phyloP scores from a whole-genome alignment of 257 asterid species.

The Phtheirospermum japonicum region DNA sequence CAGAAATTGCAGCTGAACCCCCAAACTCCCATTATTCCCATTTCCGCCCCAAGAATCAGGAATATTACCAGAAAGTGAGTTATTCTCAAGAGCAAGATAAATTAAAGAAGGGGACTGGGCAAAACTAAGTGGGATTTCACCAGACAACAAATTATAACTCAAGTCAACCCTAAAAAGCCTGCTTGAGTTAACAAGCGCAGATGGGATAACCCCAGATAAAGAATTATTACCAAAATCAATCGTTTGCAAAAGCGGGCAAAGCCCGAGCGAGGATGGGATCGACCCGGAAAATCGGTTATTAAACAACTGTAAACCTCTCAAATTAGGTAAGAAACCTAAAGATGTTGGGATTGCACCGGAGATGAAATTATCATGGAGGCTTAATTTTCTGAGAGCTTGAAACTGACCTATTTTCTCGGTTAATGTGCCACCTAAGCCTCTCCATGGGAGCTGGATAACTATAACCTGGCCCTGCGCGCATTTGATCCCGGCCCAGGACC shows the following conservation, averaged over 20 bases:
- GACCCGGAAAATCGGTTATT: conserved; percentile 78
- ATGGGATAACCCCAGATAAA: conserved; percentile 59
- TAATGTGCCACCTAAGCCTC: conserved; percentile 69
- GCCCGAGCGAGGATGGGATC: conserved; percentile 72
- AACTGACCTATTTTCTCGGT: conserved; percentile 76
- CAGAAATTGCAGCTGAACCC: not conserved
- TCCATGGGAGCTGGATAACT: conserved; percentile 95
- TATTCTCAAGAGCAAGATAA: conserved; percentile 55
- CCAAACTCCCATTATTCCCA: conserved; percentile 32
- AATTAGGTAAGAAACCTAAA: conserved; percentile 66
- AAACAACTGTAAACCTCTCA: conserved; percentile 84
- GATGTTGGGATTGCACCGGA: conserved; percentile 74
- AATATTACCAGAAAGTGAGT: conserved; percentile 62
- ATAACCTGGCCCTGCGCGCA: conserved; percentile 94
- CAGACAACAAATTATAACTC: conserved; percentile 70
- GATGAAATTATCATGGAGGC: conserved; percentile 85
- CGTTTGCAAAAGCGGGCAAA: conserved; percentile 69
- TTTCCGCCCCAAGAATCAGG: conserved; percentile 62
- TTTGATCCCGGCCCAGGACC: conserved; percentile 83
- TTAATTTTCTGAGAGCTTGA: conserved; percentile 78
- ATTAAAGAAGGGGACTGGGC: conserved; percentile 51
- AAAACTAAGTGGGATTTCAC: conserved; percentile 59
- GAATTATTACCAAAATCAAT: conserved; percentile 77
- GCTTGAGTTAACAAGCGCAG: conserved; percentile 55
- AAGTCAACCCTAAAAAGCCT: conserved; percentile 69